Evolutionary conservation across 345 rosid genomes (phyloP), one percentile per base, ranked within the genome.

Genomic region (Eucalyptus sp.): DNA sequence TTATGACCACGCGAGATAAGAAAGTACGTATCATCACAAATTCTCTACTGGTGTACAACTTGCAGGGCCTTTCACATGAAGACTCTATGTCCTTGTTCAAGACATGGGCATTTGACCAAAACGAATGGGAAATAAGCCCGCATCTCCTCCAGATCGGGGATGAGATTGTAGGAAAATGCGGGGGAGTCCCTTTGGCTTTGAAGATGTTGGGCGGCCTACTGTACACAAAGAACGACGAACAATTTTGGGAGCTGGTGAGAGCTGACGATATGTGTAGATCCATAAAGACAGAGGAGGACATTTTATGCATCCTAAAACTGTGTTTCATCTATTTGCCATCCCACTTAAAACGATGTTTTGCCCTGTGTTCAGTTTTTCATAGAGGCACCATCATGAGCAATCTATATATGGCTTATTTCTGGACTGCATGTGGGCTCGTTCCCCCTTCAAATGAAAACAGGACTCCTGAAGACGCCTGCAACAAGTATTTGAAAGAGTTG

Each of bases 401-500:
- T 44, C 2, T 12, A 52, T 0, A 0, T 13, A 12, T 41, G 14
- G 27, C 68, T 11, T 20, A 33, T 31, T 10, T 31, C 12, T 86
- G 88, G 88, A 56, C 10, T 2, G 62, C 88, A 10, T 13, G 11
- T 86, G 88, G 88, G 31, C 48, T 52, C 18, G 43, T 86, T 27
- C 6, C 44, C 37, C 15, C 41, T 9, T 46, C 88, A 15, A 18
- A 64, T 43, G 86, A 89, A 41, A 25, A 84, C 13, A 43, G 84
- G 12, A 20, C 89, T 18, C 56, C 68, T 43, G 90, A 91, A 50
- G 91, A 91, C 33, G 56, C 86, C 4, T 87, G 88, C 58, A 50
- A 89, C 41, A 64, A 89, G 18, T 90, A 87, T 86, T 88, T 91
- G 48, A 81, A 66, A 52, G 90, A 88, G 48, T 87, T 89, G 52